Evolutionary conservation across 805 yeast genomes (phyloP).

Genomic region (Metschnikowia lunata): DNA sequence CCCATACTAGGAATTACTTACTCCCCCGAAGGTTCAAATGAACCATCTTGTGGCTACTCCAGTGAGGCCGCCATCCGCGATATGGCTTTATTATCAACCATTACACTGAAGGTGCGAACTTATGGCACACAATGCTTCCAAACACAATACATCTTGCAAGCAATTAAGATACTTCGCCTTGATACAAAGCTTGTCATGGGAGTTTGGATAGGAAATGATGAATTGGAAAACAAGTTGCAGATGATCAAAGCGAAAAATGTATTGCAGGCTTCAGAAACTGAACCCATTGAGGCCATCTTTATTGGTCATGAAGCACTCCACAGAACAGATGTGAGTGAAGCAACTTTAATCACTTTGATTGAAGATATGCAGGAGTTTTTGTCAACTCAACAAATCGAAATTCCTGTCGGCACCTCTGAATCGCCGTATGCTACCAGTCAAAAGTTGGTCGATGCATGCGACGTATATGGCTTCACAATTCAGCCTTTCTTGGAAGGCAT

Average conservation of each 20-base stretch:
- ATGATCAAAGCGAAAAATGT: slow-evolving; percentile 41
- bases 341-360: slow-evolving; percentile 40
- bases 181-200: slow-evolving; percentile 59
- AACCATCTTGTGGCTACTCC: slow-evolving; percentile 50
- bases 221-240: slow-evolving; percentile 43
- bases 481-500: slow-evolving; percentile 70
- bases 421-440: slow-evolving; percentile 44
- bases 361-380: slow-evolving; percentile 37
- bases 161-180: slow-evolving; percentile 47
- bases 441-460: slow-evolving; percentile 41
- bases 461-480: slow-evolving; percentile 57
- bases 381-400: slow-evolving; percentile 25
- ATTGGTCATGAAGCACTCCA: slow-evolving; percentile 63
- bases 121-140: slow-evolving; percentile 64
- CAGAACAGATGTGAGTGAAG: slow-evolving; percentile 43
- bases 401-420: slow-evolving; percentile 64
- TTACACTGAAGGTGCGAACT: slow-evolving; percentile 54
- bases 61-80: slow-evolving; percentile 51
- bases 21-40: slow-evolving; percentile 50
- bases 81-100: slow-evolving; percentile 50
- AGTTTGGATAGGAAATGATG: slow-evolving; percentile 53
- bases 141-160: slow-evolving; percentile 46
- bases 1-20: slow-evolving; percentile 50
- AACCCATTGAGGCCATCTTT: slow-evolving; percentile 46
- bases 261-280: slow-evolving; percentile 38